Evolutionary conservation across 148 eudicot genomes (phyloP), one percentile per base, ranked within the genome.

Genomic region (Bassia scoparia): DNA sequence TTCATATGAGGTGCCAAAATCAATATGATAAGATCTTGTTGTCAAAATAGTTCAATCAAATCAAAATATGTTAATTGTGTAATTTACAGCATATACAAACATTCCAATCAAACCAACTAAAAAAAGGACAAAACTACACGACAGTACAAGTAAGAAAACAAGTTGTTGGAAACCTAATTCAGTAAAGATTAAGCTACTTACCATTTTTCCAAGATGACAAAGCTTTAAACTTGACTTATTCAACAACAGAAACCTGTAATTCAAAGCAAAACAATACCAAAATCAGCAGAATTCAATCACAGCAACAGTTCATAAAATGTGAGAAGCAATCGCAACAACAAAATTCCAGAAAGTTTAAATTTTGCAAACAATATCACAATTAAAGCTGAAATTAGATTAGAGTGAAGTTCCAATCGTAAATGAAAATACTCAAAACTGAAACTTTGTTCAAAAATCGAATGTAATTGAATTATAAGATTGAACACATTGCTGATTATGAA

Each of bases 111-210:
- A 29, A 14, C 7, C 30, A 53, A 30, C 3, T 12, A 29, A 11
- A 48, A 50, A 2, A 15, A 50, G 21, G 26, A 71, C 27, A 29
- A n/a, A 58, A 56, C 13, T 38, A 5, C 17, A n/a, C 44, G 64
- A 44, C 13, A 20, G 27, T 20, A 7, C 12, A 34, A 41, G 46
- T 10, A 10, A 24, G 13, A 31, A 61, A 34, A 3, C 18, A 74
- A 58, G 12, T 55, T 20, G 2, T 37, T 3, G 7, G 3, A 29
- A 48, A 70, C 27, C 72, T 15, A 67, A 50, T 41, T 41, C 43
- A 55, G n/a, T n/a, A n/a, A n/a, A n/a, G 20, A 54, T 18, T 16
- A 68, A 48, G 37, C 61, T 38, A 68, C 81, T 74, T 55, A 79
- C 78, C 82, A 74, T 79, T 20, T 44, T 78, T 74, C 20, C 26